These are phyloP conservation scores for Aspergillus sp. DNA, from an alignment of 2,329 filamentous ascomycete genomes.

Conservation along the genomic window DNA sequence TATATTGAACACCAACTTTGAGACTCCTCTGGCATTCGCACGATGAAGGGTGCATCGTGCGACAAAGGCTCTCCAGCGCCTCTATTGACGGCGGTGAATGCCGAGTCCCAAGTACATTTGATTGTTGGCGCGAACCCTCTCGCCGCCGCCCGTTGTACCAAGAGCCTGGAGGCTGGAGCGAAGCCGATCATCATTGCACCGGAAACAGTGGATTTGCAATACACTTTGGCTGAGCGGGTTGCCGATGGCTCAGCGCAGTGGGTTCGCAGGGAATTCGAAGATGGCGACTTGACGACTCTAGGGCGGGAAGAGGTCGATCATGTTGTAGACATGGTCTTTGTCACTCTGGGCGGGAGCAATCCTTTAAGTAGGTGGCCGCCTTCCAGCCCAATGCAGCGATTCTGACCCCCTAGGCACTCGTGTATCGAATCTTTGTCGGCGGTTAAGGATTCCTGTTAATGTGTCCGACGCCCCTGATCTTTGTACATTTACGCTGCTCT, in stretches of 20 bases:
- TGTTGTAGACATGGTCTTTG: slow-evolving; percentile 86
- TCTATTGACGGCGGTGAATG: slow-evolving; percentile 33
- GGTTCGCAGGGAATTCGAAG: slow-evolving; percentile 49
- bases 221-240: slow-evolving; percentile 42
- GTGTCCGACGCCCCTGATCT: slow-evolving; percentile 78
- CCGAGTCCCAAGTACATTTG: slow-evolving; percentile 54
- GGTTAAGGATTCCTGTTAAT: slow-evolving; percentile 82
- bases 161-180: slow-evolving; percentile 74
- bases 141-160: slow-evolving; percentile 71
- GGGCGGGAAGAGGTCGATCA: slow-evolving; percentile 69
- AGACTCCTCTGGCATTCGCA: slow-evolving; percentile 13
- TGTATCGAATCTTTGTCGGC: slow-evolving; percentile 65
- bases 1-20: no score
- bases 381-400: no score
- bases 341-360: slow-evolving; percentile 53
- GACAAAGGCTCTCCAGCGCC: slow-evolving; percentile 15
- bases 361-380: slow-evolving; percentile 39
- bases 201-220: slow-evolving; percentile 50
- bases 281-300: slow-evolving; percentile 61
- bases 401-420: slow-evolving; percentile 51
- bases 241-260: slow-evolving; percentile 34
- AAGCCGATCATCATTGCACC: slow-evolving; percentile 69
- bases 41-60: slow-evolving; percentile 24
- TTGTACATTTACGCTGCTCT: slow-evolving; percentile 82
- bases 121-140: slow-evolving; percentile 79